phyloP scores from a whole-genome alignment of 805 yeast genomes.

The Yarrowia phangngaensis region DNA sequence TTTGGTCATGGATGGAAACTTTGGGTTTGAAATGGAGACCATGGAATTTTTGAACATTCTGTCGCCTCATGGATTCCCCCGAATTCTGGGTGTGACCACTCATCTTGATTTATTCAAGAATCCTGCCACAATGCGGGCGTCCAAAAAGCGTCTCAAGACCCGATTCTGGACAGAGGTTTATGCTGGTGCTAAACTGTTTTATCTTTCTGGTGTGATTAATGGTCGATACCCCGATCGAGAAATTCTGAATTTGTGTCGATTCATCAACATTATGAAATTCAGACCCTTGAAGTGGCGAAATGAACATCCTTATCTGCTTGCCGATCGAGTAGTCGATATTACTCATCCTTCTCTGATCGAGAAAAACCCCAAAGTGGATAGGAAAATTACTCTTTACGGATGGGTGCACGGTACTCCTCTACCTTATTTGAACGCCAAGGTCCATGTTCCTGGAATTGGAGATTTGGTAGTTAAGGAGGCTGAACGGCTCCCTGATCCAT shows the following conservation, averaged over 20 bases:
- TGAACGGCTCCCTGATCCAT: constrained; percentile 95
- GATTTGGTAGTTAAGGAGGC: constrained; percentile 71
- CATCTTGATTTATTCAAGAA: constrained; percentile 92
- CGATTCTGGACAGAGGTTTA: constrained; percentile 99
- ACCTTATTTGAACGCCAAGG: constrained; percentile 60
- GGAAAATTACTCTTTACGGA: constrained; percentile 89
- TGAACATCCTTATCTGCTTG: constrained; percentile 91
- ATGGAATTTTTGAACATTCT: constrained; percentile 97
- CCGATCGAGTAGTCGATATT: constrained; percentile 87
- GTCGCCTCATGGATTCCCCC: constrained; percentile 98
- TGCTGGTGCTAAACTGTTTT: constrained; percentile 94
- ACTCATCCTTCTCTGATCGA: constrained; percentile 87
- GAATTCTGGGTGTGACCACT: constrained; percentile 91
- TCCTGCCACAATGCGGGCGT: constrained; percentile 81
- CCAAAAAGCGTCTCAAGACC: constrained; percentile 86
- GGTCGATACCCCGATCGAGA: constrained; percentile 98
- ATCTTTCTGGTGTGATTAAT: constrained; percentile 89
- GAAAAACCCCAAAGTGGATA: constrained; percentile 74
- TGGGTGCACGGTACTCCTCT: constrained; percentile 92
- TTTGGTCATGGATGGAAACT: constrained; percentile 89
- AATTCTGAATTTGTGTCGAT: constrained; percentile 82
- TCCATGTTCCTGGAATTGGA: constrained; percentile 95
- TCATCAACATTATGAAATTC: constrained; percentile 95
- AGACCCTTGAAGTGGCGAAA: constrained; percentile 99
- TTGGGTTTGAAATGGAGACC: constrained; percentile 98